Conservation (phyloP, 2,329 filamentous ascomycete genomes). For the Sporothrix inflata region DNA sequence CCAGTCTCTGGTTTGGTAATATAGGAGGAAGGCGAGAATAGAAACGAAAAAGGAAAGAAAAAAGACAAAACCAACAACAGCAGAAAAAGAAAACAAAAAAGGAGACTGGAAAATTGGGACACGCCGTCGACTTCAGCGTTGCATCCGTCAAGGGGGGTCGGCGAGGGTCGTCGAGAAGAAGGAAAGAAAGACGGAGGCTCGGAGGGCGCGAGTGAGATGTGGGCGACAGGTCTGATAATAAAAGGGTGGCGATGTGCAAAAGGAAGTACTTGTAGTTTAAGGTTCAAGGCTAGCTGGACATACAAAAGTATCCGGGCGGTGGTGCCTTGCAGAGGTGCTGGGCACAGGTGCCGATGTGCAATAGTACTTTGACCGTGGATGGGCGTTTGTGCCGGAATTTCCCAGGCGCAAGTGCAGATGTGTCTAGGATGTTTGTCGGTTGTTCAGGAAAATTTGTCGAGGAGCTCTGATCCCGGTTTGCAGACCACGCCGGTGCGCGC, state of each 20-base stretch:
- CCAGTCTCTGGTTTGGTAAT: neutral
- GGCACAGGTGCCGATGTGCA: neutral
- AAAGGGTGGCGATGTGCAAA: neutral
- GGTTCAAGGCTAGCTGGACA: neutral
- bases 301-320: neutral
- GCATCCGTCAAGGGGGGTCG: neutral
- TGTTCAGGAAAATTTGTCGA: neutral
- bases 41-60: neutral
- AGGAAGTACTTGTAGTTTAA: no score
- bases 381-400: neutral
- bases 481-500: neutral
- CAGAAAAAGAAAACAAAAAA: conserved; percentile 1
- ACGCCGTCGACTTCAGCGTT: neutral
- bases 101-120: neutral
- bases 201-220: neutral
- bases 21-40: neutral
- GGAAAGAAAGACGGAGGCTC: neutral
- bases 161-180: neutral
- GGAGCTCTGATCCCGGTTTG: neutral
- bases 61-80: neutral
- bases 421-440: neutral
- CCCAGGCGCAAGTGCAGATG: neutral
- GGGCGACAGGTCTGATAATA: neutral
- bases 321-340: neutral
- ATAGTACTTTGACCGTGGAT: neutral